Evolutionary conservation across 305 asterid genomes (phyloP), one percentile per base, ranked within the genome.

Genomic region (Fraxinus albicans): DNA sequence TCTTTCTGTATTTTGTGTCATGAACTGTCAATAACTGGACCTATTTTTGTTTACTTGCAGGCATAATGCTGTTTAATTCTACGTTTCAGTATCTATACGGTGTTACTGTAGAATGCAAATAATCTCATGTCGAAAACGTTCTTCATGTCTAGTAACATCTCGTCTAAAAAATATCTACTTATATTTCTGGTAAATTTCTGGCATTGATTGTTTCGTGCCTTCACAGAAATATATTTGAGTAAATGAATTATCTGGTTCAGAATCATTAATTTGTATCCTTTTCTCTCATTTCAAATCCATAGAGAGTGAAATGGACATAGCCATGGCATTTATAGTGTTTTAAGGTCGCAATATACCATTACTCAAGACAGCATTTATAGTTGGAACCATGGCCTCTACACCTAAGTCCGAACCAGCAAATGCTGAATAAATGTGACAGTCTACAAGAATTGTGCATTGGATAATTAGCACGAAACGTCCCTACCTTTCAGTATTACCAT

Each of bases 31-130:
- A 33, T 34, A 74, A 73, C 34, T 23, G 31, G 42, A 36, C 38
- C 74, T 55, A 76, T 17, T 31, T 38, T 15, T 34, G 75, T 79
- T 38, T 65, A 35, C 73, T 38, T 79, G 73, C 63, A 63, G 72
- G 72, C 33, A 21, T 63, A 63, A 63, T 63, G 33, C 72, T 8
- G 72, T 63, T 63, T 63, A 63, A 63, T 23, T 23, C 31, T 8
- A 23, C 31, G 33, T 63, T 63, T 63, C 33, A 23, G 33, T 63
- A 63, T 23, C 31, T 63, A 63, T 21, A 63, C 2, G 72, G 33
- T 23, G 72, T 63, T 21, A 23, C 15, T 23, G 72, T 63, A 60
- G 25, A 55, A 55, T 17, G 27, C 9, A 0, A 50, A 55, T n/a
- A 55, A n/a, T 50, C 23, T 4, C 23, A 8, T 50, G 17, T 15